Evolutionary conservation across 495 filamentous ascomycete species (phyloP), one percentile per base, ranked within the genome.

Genomic region (Aspergillus leporis): DNA sequence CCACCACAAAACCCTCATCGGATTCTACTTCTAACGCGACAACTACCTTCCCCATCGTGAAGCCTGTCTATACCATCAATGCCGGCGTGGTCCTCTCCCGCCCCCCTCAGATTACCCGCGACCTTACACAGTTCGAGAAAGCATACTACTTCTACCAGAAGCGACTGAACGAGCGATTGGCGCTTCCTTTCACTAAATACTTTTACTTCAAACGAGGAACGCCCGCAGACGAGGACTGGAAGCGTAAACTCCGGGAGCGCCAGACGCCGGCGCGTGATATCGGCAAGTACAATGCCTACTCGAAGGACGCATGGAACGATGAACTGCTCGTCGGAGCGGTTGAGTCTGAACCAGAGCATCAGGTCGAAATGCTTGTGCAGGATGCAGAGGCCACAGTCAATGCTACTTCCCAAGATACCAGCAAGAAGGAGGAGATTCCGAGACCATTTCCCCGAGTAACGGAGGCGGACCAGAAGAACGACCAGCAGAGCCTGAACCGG

Each of bases 161-260:
- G 59, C 92, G 94, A 13, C 82, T 99, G 53, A 96, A 99, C 74
- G 94, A 99, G 78, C 91, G 94, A 12, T 80, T 97, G 31, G 85
- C 86, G 12, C 81, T 93, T 9, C 93, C 93, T 2, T 99, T 99
- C 78, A 89, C 88, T 18, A 85, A 89, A 53, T 92, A 90, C 71
- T 94, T 97, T 75, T 99, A 96, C 83, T 96, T 92, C 88, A 96
- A 95, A 81, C 87, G 87, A 61, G 91, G 88, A 65, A 95, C 93
- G 0, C 87, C 91, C 0, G 78, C 83, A 6, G 91, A 96, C 63
- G 77, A 88, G 23, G 94, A 97, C 73, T 98, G 91, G 91, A 90
- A 93, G 74, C 82, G 89, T 66, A 96, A 97, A 74, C 80, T 88
- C 45, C 81, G 81, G 63, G 86, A 90, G 65, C 85, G 91, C 38